phyloP scores from a whole-genome alignment of 306 rosid genomes.

The Citrullus colocynthis region DNA sequence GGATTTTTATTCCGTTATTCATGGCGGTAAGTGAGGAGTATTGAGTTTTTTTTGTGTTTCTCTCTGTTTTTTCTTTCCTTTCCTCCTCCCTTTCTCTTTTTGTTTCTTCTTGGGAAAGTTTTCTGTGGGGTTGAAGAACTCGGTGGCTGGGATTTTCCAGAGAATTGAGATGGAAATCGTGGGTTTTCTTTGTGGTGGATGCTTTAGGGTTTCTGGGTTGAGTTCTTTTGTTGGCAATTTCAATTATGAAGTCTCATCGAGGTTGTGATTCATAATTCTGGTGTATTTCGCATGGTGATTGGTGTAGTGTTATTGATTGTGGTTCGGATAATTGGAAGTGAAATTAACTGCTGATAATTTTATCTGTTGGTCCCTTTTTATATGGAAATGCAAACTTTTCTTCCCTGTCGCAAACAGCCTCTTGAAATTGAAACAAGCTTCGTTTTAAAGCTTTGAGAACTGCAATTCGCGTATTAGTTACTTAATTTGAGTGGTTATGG shows the following conservation, averaged over 20 bases:
- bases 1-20: background rate
- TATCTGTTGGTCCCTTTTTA: background rate
- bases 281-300: background rate
- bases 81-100: background rate
- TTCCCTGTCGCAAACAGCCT: background rate
- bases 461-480: background rate
- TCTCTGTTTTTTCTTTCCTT: background rate
- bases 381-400: background rate
- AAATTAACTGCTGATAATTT: background rate
- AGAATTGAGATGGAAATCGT: background rate
- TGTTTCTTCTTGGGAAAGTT: background rate
- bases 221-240: background rate
- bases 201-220: slow-evolving; percentile 4
- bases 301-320: background rate
- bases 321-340: background rate
- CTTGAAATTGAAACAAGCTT: background rate
- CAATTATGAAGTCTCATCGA: background rate
- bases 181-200: background rate
- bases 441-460: background rate
- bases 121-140: background rate
- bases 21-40: background rate
- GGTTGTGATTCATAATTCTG: background rate
- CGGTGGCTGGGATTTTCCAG: background rate
- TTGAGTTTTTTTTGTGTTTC: background rate
- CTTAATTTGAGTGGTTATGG: background rate